phyloP scores from a whole-genome alignment of 768 basidiomycete species.

The Phlebiopsis flavidoalba region DNA sequence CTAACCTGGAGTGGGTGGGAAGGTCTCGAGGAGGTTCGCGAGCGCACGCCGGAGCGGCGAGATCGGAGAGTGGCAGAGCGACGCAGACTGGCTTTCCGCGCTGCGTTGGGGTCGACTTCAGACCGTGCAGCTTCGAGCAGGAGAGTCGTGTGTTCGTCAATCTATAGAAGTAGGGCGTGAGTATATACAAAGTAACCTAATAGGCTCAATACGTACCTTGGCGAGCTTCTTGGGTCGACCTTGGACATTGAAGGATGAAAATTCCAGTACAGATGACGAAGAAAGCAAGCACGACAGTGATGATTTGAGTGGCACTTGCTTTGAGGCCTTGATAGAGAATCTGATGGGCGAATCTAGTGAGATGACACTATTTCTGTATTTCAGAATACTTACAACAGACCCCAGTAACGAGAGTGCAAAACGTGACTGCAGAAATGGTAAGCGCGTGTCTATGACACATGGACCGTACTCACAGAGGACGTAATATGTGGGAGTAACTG shows the following conservation, averaged over 20 bases:
- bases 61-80: conserved; percentile 16
- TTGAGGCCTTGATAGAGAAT: conserved; percentile 86
- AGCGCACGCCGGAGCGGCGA: conserved; percentile 6
- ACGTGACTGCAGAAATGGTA: conserved; percentile 48
- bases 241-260: conserved; percentile 91
- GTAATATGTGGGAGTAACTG: conserved; percentile 81
- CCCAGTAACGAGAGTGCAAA: conserved; percentile 75
- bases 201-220: conserved; percentile 18
- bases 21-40: neutral
- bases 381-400: conserved; percentile 53
- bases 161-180: conserved; percentile 26
- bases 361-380: neutral
- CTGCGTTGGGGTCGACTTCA: conserved; percentile 29
- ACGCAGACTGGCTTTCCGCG: conserved; percentile 14
- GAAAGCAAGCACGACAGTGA: conserved; percentile 88
- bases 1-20: neutral
- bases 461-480: conserved; percentile 52
- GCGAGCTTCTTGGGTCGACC: conserved; percentile 74
- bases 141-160: conserved; percentile 84
- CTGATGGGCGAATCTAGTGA: conserved; percentile 27
- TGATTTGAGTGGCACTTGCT: conserved; percentile 67
- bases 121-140: conserved; percentile 75
- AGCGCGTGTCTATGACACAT: conserved; percentile 2
- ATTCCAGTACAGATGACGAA: conserved; percentile 86
- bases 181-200: neutral